phyloP scores from a whole-genome alignment of 148 eudicot genomes.

The Rhododendron griersonianum region DNA sequence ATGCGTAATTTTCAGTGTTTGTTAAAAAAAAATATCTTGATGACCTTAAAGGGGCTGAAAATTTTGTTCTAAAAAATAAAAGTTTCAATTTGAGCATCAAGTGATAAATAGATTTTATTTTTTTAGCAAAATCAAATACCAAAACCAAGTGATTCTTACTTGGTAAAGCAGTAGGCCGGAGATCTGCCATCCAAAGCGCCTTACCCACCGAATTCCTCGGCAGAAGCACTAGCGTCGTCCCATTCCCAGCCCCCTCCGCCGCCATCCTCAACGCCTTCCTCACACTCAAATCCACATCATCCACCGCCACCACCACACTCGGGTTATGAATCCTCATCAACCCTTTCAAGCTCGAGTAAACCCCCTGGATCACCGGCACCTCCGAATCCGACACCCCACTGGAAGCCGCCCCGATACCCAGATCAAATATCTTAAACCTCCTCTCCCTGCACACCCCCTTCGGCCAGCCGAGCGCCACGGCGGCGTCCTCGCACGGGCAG shows the following conservation, averaged over 20 bases:
- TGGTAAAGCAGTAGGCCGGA: slow-evolving; percentile 79
- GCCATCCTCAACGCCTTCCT: slow-evolving; percentile 86
- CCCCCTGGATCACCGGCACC: slow-evolving; percentile 71
- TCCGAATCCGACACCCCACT: slow-evolving; percentile 62
- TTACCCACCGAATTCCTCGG: slow-evolving; percentile 63
- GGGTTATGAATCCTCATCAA: slow-evolving; percentile 78
- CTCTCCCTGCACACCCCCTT: slow-evolving; percentile 73
- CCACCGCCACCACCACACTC: slow-evolving; percentile 61
- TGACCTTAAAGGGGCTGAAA: background rate
- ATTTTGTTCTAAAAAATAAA: too few relatives aligned
- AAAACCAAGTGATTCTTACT: slow-evolving; percentile 37
- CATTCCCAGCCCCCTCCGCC: slow-evolving; percentile 35
- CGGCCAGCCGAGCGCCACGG: slow-evolving; percentile 66
- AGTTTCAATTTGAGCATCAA: too few relatives aligned
- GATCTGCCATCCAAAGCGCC: slow-evolving; percentile 98
- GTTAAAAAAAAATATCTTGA: too few relatives aligned
- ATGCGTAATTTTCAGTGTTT: background rate
- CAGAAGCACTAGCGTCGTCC: slow-evolving; percentile 55
- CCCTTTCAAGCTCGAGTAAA: slow-evolving; percentile 88
- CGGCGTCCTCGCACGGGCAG: slow-evolving; percentile 82
- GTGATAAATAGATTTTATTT: too few relatives aligned
- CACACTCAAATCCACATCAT: slow-evolving; percentile 67
- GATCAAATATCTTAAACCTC: slow-evolving; percentile 83
- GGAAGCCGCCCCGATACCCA: slow-evolving; percentile 62
- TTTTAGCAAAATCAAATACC: too few relatives aligned